Conservation (phyloP, 495 filamentous ascomycete genomes). For the Paragyromitra xinjiangensis region DNA sequence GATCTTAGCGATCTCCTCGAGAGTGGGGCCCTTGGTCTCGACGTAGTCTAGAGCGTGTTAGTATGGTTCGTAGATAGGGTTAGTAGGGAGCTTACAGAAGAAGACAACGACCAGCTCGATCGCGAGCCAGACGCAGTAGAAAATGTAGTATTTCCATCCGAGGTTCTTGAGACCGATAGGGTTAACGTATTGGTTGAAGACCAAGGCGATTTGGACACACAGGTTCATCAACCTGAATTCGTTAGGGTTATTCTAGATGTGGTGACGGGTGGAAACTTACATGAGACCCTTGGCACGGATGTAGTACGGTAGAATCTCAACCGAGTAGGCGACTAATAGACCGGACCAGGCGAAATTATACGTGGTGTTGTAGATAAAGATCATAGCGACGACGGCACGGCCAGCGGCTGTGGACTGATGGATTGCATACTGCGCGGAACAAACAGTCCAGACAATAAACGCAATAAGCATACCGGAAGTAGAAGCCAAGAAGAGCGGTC, state of each 20-base stretch:
- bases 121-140: conserved; percentile 71
- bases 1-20: conserved; percentile 71
- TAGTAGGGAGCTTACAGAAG: conserved; percentile 58
- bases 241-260: too few species aligned
- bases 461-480: conserved; percentile 69
- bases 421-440: conserved; percentile 52
- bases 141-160: conserved; percentile 70
- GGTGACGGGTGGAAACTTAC: too few species aligned
- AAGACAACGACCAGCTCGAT: conserved; percentile 69
- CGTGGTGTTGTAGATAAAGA: conserved; percentile 65
- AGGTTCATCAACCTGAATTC: conserved; percentile 61
- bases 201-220: conserved; percentile 63
- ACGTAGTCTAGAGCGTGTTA: conserved; percentile 62
- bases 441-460: conserved; percentile 62
- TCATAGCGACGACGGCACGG: conserved; percentile 67
- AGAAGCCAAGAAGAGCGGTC: conserved; percentile 67
- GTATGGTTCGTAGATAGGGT: background rate
- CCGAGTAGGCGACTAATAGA: conserved; percentile 70
- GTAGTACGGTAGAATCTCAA: conserved; percentile 74
- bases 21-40: conserved; percentile 71
- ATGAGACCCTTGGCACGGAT: conserved; percentile 77
- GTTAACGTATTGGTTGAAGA: conserved; percentile 69
- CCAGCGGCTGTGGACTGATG: conserved; percentile 59
- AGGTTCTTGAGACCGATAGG: conserved; percentile 68
- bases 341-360: conserved; percentile 71